Base-by-base conservation (phyloP, 208 protist genomes). In the Acanthamoeba lenticulata region DNA sequence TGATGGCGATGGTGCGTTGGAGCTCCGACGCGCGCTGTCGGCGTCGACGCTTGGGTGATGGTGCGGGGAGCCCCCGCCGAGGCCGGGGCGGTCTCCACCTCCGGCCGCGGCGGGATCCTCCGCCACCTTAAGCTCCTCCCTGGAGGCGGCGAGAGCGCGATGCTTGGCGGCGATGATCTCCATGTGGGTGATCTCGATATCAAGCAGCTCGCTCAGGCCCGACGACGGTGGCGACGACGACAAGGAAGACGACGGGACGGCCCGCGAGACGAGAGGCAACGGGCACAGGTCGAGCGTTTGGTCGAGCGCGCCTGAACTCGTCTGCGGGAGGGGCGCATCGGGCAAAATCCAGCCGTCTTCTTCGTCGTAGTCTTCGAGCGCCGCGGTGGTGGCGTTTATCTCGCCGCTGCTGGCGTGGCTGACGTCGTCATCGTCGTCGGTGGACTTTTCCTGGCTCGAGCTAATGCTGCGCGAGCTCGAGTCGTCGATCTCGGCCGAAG, bases 361-460 rank as follows among this genome's bases (percentile, higher is more conserved):
- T 24, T 72, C 62, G 29, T 7, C n/a, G n/a, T n/a, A n/a, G n/a
- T 34, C 62, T 27, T 13, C 29, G 17, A 9, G 11, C n/a, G 29
- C 17, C 29, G 27, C n/a, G 62, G 62, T 72, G 9, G 7, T 32
- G 62, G 9, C 62, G n/a, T 72, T 24, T 15, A 81, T 9, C n/a
- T 81, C 69, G 69, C 38, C 29, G 38, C 34, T 42, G 38, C 34
- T 32, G n/a, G 9, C 27, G n/a, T 9, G 13, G 49, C 9, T 24
- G 13, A 57, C 62, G 62, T 72, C 69, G 29, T 17, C 17, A 6
- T 47, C 69, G 21, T 81, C 69, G 21, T 81, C 69, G 38, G 29
- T 45, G 32, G 69, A 47, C 40, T 81, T 81, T 27, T 81, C 69
- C 69, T 81, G 69, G n/a, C 69, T 81, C 38, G 69, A 81, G n/a